These are phyloP conservation scores for Chaetomium sp. DNA, from an alignment of 2,329 filamentous ascomycete genomes.

Conservation along the genomic window DNA sequence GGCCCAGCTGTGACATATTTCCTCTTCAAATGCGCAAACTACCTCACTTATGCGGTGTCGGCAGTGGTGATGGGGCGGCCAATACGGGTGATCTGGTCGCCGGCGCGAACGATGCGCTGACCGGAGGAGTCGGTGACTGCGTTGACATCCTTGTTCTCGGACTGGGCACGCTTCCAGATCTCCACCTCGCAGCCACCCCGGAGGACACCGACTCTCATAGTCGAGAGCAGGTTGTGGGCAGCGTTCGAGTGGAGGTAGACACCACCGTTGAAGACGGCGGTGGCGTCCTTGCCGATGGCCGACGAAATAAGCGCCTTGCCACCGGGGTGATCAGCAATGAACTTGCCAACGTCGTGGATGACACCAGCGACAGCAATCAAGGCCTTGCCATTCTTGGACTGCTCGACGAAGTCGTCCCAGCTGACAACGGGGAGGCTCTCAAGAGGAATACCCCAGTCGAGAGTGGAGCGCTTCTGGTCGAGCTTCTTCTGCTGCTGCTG, in stretches of 20 bases:
- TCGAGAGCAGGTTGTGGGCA: constrained; percentile 84
- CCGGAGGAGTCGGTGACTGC: constrained; percentile 80
- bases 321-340: constrained; percentile 89
- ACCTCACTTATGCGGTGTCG: constrained; percentile 67
- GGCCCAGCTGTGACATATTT: background rate
- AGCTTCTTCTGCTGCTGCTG: constrained; percentile 93
- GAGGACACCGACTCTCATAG: constrained; percentile 85
- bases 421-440: constrained; percentile 83
- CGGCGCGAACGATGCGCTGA: constrained; percentile 81
- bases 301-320: constrained; percentile 83
- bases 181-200: constrained; percentile 86
- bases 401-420: constrained; percentile 82
- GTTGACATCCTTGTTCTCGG: constrained; percentile 80
- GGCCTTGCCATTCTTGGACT: constrained; percentile 75
- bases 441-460: constrained; percentile 85
- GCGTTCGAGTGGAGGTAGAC: constrained; percentile 90
- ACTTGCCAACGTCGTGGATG: constrained; percentile 80
- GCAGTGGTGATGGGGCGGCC: constrained; percentile 78
- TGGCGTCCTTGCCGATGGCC: constrained; percentile 83
- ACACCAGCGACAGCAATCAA: constrained; percentile 80
- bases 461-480: constrained; percentile 77
- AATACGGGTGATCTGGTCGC: constrained; percentile 82
- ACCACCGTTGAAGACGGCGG: constrained; percentile 88
- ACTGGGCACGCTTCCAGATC: constrained; percentile 87
- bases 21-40: background rate